A percentile compares a stretch with the other conserved stretches of the same genome.
phyloP scores from a whole-genome alignment of 2,329 filamentous ascomycete species.

The Botrytis byssoidea region DNA sequence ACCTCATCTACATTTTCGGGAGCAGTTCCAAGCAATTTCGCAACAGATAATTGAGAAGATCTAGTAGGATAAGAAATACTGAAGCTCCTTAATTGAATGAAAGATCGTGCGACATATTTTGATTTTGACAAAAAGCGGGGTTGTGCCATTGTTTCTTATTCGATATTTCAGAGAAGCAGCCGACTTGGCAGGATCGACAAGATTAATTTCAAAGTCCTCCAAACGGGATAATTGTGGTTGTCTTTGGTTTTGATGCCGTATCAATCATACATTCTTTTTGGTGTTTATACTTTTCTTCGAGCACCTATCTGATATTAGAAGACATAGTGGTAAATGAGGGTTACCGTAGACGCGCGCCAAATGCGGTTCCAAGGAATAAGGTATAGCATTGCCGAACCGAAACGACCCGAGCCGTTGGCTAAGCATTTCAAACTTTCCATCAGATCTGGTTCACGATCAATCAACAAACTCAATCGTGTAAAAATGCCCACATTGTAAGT shows the following conservation, averaged over 20 bases:
- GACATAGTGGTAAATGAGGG: background rate
- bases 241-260: background rate
- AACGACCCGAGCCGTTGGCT: slow-evolving; percentile 14
- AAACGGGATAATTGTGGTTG: background rate
- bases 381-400: slow-evolving; percentile 5
- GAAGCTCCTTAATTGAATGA: background rate
- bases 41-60: slow-evolving; percentile 43
- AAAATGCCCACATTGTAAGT: background rate
- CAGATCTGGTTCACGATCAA: background rate
- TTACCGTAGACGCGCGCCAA: slow-evolving; percentile 12
- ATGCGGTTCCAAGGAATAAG: background rate
- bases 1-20: slow-evolving; percentile 50
- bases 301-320: slow-evolving; percentile 1
- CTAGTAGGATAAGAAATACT: slow-evolving; percentile 3
- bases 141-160: slow-evolving; percentile 16
- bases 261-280: background rate
- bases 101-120: slow-evolving; percentile 4
- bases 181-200: background rate
- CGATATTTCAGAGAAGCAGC: background rate
- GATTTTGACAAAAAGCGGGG: slow-evolving; percentile 16
- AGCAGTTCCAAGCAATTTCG: slow-evolving; percentile 55
- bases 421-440: background rate
- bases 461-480: background rate
- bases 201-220: background rate
- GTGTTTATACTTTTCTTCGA: background rate